A percentile compares a stretch with the other conserved stretches of the same genome.
Conservation (phyloP, 2,329 filamentous ascomycete species). For the Beauveria rudraprayagi region DNA sequence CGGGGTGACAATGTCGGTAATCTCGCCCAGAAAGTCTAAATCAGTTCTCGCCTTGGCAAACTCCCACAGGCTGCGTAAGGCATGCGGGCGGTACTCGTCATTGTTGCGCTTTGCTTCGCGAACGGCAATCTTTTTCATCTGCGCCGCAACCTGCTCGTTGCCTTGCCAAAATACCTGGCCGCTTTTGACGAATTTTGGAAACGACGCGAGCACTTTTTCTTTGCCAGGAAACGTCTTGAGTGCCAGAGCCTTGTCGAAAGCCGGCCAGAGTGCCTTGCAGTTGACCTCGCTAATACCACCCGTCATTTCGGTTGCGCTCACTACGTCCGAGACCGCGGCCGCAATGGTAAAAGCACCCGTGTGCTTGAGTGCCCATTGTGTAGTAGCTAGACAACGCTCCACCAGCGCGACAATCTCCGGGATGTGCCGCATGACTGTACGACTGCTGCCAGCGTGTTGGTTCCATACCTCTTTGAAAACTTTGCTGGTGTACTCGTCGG, state of each 20-base stretch:
- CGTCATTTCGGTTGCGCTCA: conserved; percentile 46
- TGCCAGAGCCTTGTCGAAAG: conserved; percentile 69
- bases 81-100: conserved; percentile 69
- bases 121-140: conserved; percentile 71
- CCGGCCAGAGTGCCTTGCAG: conserved; percentile 66
- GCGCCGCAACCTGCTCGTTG: conserved; percentile 45
- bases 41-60: conserved; percentile 63
- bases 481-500: conserved; percentile 68
- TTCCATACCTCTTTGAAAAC: conserved; percentile 82
- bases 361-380: conserved; percentile 87
- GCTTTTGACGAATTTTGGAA: conserved; percentile 67
- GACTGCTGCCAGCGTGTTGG: conserved; percentile 78
- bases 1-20: conserved; percentile 54
- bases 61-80: conserved; percentile 62
- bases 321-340: conserved; percentile 60
- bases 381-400: conserved; percentile 61
- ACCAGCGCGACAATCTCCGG: conserved; percentile 69
- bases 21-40: conserved; percentile 60
- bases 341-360: conserved; percentile 75
- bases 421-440: conserved; percentile 76
- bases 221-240: conserved; percentile 94
- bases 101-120: conserved; percentile 92
- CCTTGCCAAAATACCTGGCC: conserved; percentile 49
- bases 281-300: conserved; percentile 53
- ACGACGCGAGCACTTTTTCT: conserved; percentile 71